Base-by-base conservation (phyloP, 306 rosid genomes). In the Rosa lucieae region DNA sequence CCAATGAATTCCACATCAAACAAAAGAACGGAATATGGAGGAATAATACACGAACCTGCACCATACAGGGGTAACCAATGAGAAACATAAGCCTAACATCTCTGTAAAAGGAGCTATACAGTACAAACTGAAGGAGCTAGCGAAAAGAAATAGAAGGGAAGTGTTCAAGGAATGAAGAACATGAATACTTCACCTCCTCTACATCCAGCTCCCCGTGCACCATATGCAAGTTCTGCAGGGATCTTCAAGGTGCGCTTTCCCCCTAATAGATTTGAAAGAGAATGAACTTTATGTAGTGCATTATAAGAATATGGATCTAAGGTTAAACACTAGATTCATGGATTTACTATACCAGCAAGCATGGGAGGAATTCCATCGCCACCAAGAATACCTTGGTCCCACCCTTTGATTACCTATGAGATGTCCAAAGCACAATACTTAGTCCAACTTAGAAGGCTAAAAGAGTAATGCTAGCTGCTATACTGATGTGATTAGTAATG, bases 351-450 rank as follows among this genome's bases (percentile, higher is more conserved):
- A 92, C 99, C 99, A 56, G 95, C 85, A 86, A 94, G 97, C 99
- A 94, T 94, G 2, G 99, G 97, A 74, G 99, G 99, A 75, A 94
- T 73, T 83, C 97, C 99, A 78, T 89, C 97, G 32, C 89, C 95
- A 70, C 99, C 99, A 67, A 92, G 74, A 78, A 94, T 94, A 29
- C 97, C 99, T 83, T 86, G 91, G 84, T 92, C 97, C 99, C 99
- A 94, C 77, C 99, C 99, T 89, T 92, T 92, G 84, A 94, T 94
- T 46, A 94, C 99, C 99, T 91, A 82, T 15, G 51, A 76, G 49
- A 67, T 52, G 79, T 74, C 75, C 32, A 42, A 26, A 75, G 17
- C 2, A 42, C 56, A 80, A 59, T 18, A 61, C 39, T 63, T 1
- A 14, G n/a, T 21, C 47, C 70, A 58, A 58, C 26, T 8, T 42